Percentiles rank a stretch among this genome's conserved stretches.
These are phyloP conservation scores for Draba incana DNA, from an alignment of 345 rosid species.

Conservation along the genomic window DNA sequence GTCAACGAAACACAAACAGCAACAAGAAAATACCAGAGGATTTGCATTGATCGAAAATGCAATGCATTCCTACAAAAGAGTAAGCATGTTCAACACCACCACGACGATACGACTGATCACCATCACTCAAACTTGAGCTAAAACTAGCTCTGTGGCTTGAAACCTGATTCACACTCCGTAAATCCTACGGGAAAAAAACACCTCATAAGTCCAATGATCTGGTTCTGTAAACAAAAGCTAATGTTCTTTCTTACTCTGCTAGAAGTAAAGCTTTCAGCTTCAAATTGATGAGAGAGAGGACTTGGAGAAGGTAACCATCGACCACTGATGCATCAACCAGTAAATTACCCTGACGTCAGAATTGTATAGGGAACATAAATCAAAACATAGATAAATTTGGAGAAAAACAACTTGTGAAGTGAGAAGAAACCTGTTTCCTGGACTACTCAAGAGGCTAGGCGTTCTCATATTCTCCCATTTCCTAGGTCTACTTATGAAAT, in stretches of 20 bases:
- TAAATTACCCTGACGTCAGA: slow-evolving; percentile 89
- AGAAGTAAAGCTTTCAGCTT: slow-evolving; percentile 83
- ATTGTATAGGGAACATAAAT: slow-evolving; percentile 55
- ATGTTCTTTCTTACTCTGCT: slow-evolving; percentile 56
- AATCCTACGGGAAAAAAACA: slow-evolving; percentile 56
- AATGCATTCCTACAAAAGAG: slow-evolving; percentile 98
- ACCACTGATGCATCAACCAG: slow-evolving; percentile 94
- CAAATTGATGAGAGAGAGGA: slow-evolving; percentile 64
- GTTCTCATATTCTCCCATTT: slow-evolving; percentile 70
- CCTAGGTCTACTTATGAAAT: slow-evolving; percentile 80
- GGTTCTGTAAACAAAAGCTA: neutral
- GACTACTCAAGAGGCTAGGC: slow-evolving; percentile 74
- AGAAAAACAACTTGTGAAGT: slow-evolving; percentile 27
- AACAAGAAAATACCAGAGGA: slow-evolving; percentile 62
- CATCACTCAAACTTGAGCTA: slow-evolving; percentile 78
- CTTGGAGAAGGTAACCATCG: slow-evolving; percentile 75
- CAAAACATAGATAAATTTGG: slow-evolving; percentile 20
- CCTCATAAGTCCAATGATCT: neutral
- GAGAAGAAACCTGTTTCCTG: slow-evolving; percentile 76
- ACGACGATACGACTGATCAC: slow-evolving; percentile 56
- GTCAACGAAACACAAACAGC: slow-evolving; percentile 21
- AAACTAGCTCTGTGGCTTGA: slow-evolving; percentile 80
- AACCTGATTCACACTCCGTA: slow-evolving; percentile 58
- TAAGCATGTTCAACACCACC: slow-evolving; percentile 76
- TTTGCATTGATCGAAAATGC: slow-evolving; percentile 96